These are phyloP conservation scores for Phalaenopsis equestris DNA, from an alignment of 106 monocot species.

Conservation along the genomic window DNA sequence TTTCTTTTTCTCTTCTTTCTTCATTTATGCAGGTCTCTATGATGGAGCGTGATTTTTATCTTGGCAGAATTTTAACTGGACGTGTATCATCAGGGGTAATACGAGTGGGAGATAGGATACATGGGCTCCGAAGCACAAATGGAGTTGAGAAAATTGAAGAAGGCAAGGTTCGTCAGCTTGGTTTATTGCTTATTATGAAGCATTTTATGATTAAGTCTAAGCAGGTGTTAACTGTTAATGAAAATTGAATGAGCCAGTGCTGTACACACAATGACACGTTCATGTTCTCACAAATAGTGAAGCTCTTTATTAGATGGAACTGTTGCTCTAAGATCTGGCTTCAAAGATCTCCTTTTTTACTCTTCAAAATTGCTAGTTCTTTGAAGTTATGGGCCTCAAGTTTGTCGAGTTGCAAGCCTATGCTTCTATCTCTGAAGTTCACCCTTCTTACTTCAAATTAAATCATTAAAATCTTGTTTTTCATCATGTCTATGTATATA, in stretches of 20 bases:
- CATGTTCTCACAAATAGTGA: not conserved
- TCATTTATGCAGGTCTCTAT: constrained; percentile 76
- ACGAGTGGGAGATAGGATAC: constrained; percentile 73
- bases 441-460: not conserved
- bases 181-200: constrained; percentile 2
- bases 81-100: constrained; percentile 71
- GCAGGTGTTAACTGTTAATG: not conserved
- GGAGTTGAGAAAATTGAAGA: constrained; percentile 82
- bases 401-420: not conserved
- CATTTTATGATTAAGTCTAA: constrained; percentile 8
- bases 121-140: constrained; percentile 59
- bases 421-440: not conserved
- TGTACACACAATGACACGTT: not conserved
- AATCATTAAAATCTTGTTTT: not conserved
- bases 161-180: constrained; percentile 63
- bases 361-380: not conserved
- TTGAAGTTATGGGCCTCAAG: not conserved
- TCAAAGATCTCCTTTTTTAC: not conserved
- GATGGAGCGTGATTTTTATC: constrained; percentile 99
- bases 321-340: not conserved
- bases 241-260: not conserved
- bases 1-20: not conserved
- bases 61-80: constrained; percentile 94
- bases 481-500: not conserved
- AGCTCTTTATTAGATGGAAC: not conserved